Percentiles rank a stretch among this genome's conserved stretches.
Evolutionary conservation across 768 basidiomycete genomes (phyloP).

Genomic region (Tricholoma bakamatsutake): DNA sequence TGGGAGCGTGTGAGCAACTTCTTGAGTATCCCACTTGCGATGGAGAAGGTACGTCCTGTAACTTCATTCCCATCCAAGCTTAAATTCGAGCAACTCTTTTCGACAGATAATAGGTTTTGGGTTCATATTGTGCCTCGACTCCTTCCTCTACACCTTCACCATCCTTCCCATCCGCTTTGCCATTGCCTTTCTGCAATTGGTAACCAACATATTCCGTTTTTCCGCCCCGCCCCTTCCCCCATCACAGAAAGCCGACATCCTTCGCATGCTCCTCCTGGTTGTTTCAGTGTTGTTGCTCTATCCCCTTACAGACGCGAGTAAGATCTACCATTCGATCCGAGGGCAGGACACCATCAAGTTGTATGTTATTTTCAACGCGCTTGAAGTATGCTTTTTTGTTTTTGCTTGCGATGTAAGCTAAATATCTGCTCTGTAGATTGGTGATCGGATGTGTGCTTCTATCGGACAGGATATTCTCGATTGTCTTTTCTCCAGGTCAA

Average conservation of each 20-base stretch:
- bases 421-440: slow-evolving; percentile 59
- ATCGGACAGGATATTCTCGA: slow-evolving; percentile 98
- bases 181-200: slow-evolving; percentile 55
- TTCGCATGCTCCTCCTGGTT: slow-evolving; percentile 73
- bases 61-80: background rate
- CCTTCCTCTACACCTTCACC: slow-evolving; percentile 97
- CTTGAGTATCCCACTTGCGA: slow-evolving; percentile 82
- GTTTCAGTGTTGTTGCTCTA: slow-evolving; percentile 69
- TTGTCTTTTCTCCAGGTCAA: slow-evolving; percentile 91
- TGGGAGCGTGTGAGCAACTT: slow-evolving; percentile 98
- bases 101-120: slow-evolving; percentile 86
- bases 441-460: slow-evolving; percentile 88
- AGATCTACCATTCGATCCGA: slow-evolving; percentile 96
- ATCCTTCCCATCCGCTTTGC: slow-evolving; percentile 88
- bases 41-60: slow-evolving; percentile 73
- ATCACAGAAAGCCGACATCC: slow-evolving; percentile 88
- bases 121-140: slow-evolving; percentile 89
- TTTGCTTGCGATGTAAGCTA: background rate
- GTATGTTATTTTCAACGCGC: slow-evolving; percentile 97
- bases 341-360: slow-evolving; percentile 98
- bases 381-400: slow-evolving; percentile 62
- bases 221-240: slow-evolving; percentile 61
- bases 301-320: slow-evolving; percentile 89
- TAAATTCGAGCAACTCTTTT: slow-evolving; percentile 2
- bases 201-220: slow-evolving; percentile 42